Conservation (phyloP, 768 basidiomycete species). For the Steccherinum ochraceum region DNA sequence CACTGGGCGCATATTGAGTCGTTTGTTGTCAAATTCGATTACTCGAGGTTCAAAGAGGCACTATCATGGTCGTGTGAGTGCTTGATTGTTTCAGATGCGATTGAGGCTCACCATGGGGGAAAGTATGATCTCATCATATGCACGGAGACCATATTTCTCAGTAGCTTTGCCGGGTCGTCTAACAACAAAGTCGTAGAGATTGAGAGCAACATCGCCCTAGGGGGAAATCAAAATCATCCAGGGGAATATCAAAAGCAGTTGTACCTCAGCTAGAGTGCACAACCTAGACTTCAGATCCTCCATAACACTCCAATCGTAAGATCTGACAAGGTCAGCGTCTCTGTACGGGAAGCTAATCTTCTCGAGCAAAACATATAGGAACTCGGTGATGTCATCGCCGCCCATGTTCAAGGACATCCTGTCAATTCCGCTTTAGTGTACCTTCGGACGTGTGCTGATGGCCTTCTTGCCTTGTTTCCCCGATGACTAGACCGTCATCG, state of each 20-base stretch:
- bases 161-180: constrained; percentile 69
- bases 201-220: constrained; percentile 85
- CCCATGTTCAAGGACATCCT: constrained; percentile 84
- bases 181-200: constrained; percentile 86
- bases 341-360: constrained; percentile 86
- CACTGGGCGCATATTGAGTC: constrained; percentile 39
- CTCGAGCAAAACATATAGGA: constrained; percentile 71
- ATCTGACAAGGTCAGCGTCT: constrained; percentile 67
- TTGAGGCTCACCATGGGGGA: constrained; percentile 75
- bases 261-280: constrained; percentile 84
- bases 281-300: constrained; percentile 84
- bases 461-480: constrained; percentile 71
- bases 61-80: constrained; percentile 30
- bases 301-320: constrained; percentile 87
- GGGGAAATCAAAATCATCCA: background rate
- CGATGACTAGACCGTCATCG: constrained; percentile 84
- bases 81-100: background rate
- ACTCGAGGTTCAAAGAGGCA: constrained; percentile 91
- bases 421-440: constrained; percentile 1
- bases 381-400: constrained; percentile 92
- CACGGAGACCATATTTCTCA: constrained; percentile 82
- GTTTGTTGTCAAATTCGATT: constrained; percentile 82
- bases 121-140: constrained; percentile 93
- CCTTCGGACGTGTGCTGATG: too few species aligned
- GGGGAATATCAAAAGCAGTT: too few species aligned